A percentile compares a stretch with the other conserved stretches of the same genome.
phyloP scores from a whole-genome alignment of 495 filamentous ascomycete genomes.

The Aspergillus homomorphus region DNA sequence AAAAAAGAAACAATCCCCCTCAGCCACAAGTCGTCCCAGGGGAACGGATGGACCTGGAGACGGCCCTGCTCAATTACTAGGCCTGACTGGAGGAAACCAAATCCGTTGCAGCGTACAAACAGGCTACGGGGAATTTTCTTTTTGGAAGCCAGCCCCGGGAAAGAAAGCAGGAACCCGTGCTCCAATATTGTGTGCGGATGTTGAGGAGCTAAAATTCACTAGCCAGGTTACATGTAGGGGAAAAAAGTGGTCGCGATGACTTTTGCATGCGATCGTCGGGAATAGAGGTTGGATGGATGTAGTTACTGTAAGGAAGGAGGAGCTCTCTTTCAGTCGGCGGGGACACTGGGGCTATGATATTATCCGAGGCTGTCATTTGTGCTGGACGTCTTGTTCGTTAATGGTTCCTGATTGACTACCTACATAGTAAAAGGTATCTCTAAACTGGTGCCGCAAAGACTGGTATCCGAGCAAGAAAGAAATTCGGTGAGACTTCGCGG shows the following conservation, averaged over 20 bases:
- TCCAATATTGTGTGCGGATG: background rate
- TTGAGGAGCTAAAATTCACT: background rate
- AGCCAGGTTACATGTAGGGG: background rate
- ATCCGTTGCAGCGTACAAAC: background rate
- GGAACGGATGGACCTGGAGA: background rate
- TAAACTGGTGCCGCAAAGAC: too few species aligned
- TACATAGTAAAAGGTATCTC: too few species aligned
- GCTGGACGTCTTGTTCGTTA: too few species aligned
- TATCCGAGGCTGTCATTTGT: background rate
- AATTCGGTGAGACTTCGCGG: conserved; percentile 8
- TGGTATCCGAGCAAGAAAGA: background rate
- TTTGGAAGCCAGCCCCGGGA: background rate
- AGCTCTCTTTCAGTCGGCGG: background rate
- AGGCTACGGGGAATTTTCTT: background rate
- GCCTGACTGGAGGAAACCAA: background rate
- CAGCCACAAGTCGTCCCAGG: background rate
- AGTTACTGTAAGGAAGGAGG: background rate
- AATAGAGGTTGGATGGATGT: too few species aligned
- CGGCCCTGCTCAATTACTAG: too few species aligned
- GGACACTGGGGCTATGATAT: background rate
- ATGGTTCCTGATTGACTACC: too few species aligned
- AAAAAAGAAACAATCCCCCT: background rate
- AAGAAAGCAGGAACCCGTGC: background rate
- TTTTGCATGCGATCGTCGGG: background rate
- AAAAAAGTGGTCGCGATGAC: background rate